Evolutionary conservation across 169 alveolate species (phyloP), one percentile per base, ranked within the genome.

Genomic region (Cryptosporidium muris): DNA sequence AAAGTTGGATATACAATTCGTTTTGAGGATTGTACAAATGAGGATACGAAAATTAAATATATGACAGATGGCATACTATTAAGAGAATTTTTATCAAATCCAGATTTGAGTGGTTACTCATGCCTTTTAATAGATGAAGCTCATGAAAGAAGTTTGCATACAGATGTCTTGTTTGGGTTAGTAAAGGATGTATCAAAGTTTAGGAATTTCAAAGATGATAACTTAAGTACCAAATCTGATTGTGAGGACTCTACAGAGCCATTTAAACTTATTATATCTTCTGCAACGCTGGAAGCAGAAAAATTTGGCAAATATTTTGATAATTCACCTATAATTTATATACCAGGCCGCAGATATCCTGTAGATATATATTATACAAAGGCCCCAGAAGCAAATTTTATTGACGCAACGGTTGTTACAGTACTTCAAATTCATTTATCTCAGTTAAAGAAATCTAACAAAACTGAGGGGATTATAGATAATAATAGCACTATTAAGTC

Each of bases 31-130:
- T 95, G 98, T 90, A 95, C 99, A n/a, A 85, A 96, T 65, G 98
- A 95, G 63, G 89, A 85, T 43, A 98, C 99, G 14, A 91, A 94
- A 16, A 82, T 98, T 62, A 98, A 97, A 90, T 98, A 98, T 91
- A 97, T 98, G 99, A 98, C 99, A 14, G 99, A 98, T 91, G 99
- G 99, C 42, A 97, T 98, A 97, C 97, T 98, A 40, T 91, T 98
- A 58, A 94, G 99, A 37, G 99, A 98, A 89, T 94, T 97, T 82
- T 81, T 97, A 91, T 91, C 96, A 16, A 99, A 99, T 66, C 99
- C 99, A 4, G 94, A 93, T 58, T 89, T 99, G 58, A 90, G 91
- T 36, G 92, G 92, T 48, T 98, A 97, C 91, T 93, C 98, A 1
- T 98, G 95, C 25, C 80, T 99, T 65, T 95, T 98, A 90, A 94